Percentiles rank a stretch among this genome's conserved stretches.
Conservation (phyloP, 371 early-diverging fungal genomes). For the Ordospora colligata region DNA sequence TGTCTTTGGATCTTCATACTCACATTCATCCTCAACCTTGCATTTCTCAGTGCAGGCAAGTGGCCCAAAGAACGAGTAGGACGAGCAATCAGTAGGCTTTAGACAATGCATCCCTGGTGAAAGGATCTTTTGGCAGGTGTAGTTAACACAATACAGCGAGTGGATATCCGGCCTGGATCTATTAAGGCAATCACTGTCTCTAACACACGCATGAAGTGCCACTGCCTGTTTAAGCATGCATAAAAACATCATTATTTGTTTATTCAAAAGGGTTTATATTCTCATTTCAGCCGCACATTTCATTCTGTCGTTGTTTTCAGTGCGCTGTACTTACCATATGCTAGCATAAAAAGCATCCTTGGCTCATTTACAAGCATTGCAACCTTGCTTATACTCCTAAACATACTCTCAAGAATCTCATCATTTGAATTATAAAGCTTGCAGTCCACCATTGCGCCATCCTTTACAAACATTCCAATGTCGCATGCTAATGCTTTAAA, state of each 20-base stretch:
- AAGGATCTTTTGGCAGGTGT: conserved; percentile 54
- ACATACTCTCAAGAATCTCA: neutral
- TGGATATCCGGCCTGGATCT: conserved; percentile 54
- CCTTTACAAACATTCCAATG: neutral
- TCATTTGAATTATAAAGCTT: neutral
- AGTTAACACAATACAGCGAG: conserved; percentile 58
- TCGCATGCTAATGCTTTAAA: neutral
- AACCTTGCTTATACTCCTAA: neutral
- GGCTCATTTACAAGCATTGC: conserved; percentile 4
- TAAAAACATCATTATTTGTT: conserved; percentile 23
- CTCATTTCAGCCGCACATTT: neutral
- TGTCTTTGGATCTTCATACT: neutral
- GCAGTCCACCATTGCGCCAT: neutral
- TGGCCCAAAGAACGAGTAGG: conserved; percentile 61
- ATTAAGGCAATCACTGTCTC: conserved; percentile 57
- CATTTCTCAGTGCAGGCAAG: conserved; percentile 60
- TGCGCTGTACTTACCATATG: neutral
- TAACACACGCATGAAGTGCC: conserved; percentile 20
- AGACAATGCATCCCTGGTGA: conserved; percentile 51
- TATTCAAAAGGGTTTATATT: conserved; percentile 5
- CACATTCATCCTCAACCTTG: conserved; percentile 45
- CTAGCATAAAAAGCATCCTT: conserved; percentile 4
- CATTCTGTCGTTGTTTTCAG: no score
- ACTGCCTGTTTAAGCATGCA: neutral
- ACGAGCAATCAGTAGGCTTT: conserved; percentile 59